phyloP scores from a whole-genome alignment of 164 flowering plant species.

The Sedum album region DNA sequence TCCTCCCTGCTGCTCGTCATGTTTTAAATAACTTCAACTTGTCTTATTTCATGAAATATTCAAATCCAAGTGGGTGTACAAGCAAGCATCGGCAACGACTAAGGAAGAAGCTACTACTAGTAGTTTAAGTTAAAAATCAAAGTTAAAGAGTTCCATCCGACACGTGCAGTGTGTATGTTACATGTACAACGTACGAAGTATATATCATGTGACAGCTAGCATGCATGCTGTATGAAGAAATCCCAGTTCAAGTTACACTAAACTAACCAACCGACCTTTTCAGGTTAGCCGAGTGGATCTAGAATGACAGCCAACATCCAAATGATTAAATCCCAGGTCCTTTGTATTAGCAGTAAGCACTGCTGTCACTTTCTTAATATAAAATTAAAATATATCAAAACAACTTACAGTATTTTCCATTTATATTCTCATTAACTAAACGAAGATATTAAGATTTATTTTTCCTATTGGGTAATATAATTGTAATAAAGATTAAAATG shows the following conservation, averaged over 20 bases:
- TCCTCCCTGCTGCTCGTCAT: background rate
- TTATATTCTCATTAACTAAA: too few relatives aligned
- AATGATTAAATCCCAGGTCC: background rate
- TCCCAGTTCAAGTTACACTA: background rate
- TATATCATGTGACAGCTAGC: background rate
- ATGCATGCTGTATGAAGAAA: background rate
- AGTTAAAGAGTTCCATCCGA: background rate
- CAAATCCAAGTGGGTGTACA: background rate
- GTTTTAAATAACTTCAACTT: background rate
- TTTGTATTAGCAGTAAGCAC: background rate
- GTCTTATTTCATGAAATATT: background rate
- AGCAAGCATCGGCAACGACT: background rate
- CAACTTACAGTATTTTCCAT: too few relatives aligned
- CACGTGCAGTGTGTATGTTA: background rate
- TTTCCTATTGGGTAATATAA: too few relatives aligned
- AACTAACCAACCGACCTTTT: background rate
- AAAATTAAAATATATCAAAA: too few relatives aligned
- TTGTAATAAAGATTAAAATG: too few relatives aligned
- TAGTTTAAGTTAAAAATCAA: background rate
- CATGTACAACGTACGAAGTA: background rate
- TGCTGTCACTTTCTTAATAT: background rate
- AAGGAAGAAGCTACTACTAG: too few relatives aligned
- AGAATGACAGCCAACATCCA: conserved; percentile 4
- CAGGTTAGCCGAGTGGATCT: background rate
- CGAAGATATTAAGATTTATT: too few relatives aligned